Evolutionary conservation across 1,139 yeast genomes (phyloP), one percentile per base, ranked within the genome.

Genomic region (Candida mesenterica): DNA sequence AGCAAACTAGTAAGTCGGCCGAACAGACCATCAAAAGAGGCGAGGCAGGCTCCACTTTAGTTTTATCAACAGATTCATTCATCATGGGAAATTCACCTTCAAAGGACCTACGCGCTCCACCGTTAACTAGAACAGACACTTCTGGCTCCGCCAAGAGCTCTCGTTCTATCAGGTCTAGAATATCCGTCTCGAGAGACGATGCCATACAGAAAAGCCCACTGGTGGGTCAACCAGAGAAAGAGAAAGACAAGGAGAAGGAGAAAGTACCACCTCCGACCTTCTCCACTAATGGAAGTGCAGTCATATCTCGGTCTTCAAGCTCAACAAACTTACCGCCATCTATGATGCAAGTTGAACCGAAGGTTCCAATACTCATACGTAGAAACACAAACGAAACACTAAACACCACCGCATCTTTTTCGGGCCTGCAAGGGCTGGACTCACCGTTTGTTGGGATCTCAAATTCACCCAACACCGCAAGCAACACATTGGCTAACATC

Each of bases 331-430:
- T 74, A 38, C 89, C 89, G 3, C 84, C 89, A 8, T 79, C 86
- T 7, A 81, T 82, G 89, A 64, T 72, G 14, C 78, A 75, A 45
- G 65, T 79, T 39, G 81, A 75, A 39, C 89, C 90, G 9, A 81
- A 77, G 47, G 76, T 79, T 16, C 89, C 90, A 3, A 82, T 82
- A 33, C 65, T 82, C 48, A 52, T 68, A 30, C 50, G 73, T 33
- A 52, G 75, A 42, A 60, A 61, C 45, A 66, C 71, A n/a, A 61
- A 58, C 44, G 68, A 61, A 29, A 46, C 49, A 10, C n/a, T 31
- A 10, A 15, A 15, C 26, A 12, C 13, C 26, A 5, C 26, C 8
- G 36, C 44, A 4, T 37, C 43, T 10, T 14, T 37, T 27, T 32
- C 37, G 28, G 35, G 18, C 31, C 41, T 15, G 10, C 24, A 3